Evolutionary conservation across 2,329 filamentous ascomycete genomes (phyloP), one percentile per base, ranked within the genome.

Genomic region (Apiospora saccharicola): DNA sequence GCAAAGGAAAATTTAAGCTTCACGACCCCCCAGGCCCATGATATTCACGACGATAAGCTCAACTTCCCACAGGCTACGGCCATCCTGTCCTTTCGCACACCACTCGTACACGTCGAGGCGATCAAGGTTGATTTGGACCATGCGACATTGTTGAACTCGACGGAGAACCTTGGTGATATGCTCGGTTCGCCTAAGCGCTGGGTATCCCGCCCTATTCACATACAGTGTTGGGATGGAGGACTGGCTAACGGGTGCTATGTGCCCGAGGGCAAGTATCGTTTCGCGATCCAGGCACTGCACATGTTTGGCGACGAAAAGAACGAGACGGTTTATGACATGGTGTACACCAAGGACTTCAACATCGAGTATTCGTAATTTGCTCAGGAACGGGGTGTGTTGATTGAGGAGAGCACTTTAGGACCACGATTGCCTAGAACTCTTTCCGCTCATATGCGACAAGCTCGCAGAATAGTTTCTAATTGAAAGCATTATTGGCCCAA

Each of bases 241-340:
- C 79, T 90, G 6, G 80, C 81, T 0, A 83, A 85, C 13, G 87
- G 86, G 19, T 81, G 76, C 0, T 88, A 86, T 73, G 87, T 83
- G 1, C 84, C 86, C 0, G 80, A 82, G 0, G 88, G 88, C 14
- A 76, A 77, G 41, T 90, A 90, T 79, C 86, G 84, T 78, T 80
- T 90, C 69, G 81, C 81, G 0, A 80, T 89, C 43, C 83, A 83
- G 72, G 85, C 87, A 2, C 78, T 90, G 74, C 84, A 83, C 72
- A 83, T 90, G 72, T 88, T 86, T 76, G 88, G 88, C 6, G 82
- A 90, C 72, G 78, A 80, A 46, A 78, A 80, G 19, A 81, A 84
- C 71, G 73, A 80, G 1, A 79, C 78, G 4, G 86, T 90, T 68
- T 90, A 87, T 79, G 87, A 89, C 37, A 76, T 80, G 1, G 77